A percentile compares a stretch with the other conserved stretches of the same genome.
Evolutionary conservation across 257 asterid species (phyloP).

Genomic region (Nicotiana attenuata): DNA sequence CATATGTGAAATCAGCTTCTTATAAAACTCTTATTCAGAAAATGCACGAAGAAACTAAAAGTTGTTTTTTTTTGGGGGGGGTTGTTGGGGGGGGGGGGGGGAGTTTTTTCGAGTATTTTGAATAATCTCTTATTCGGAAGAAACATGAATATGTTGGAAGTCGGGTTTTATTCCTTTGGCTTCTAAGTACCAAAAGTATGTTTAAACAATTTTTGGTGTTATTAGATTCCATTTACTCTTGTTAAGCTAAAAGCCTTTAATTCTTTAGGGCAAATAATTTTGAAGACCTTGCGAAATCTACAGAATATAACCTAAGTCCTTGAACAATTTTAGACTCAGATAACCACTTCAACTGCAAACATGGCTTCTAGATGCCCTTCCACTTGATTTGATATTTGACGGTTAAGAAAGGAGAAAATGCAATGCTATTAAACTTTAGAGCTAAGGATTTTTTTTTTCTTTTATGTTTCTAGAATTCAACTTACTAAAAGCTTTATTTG

Average conservation of each 20-base stretch:
- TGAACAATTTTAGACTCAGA: neutral
- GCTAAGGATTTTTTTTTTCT: neutral
- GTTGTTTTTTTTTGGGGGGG: too few relatives aligned
- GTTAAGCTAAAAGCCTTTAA: neutral
- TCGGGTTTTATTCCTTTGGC: too few relatives aligned
- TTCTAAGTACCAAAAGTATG: too few relatives aligned
- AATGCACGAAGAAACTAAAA: too few relatives aligned
- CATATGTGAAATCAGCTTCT: too few relatives aligned
- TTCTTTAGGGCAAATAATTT: neutral
- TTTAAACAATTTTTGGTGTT: too few relatives aligned
- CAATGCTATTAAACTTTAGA: slow-evolving; percentile 4
- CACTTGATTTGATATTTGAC: neutral
- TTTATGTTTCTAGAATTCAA: neutral
- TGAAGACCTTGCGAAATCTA: neutral
- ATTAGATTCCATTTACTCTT: too few relatives aligned
- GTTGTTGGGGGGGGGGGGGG: too few relatives aligned
- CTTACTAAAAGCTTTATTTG: neutral
- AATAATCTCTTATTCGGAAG: too few relatives aligned
- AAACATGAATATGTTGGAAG: too few relatives aligned
- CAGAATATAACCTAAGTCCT: neutral
- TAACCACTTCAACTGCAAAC: neutral
- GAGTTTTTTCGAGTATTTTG: too few relatives aligned
- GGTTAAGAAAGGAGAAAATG: neutral
- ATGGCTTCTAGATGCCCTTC: neutral
- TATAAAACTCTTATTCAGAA: too few relatives aligned